Base-by-base conservation (phyloP, 768 basidiomycete genomes). In the Leccinum obscurum region DNA sequence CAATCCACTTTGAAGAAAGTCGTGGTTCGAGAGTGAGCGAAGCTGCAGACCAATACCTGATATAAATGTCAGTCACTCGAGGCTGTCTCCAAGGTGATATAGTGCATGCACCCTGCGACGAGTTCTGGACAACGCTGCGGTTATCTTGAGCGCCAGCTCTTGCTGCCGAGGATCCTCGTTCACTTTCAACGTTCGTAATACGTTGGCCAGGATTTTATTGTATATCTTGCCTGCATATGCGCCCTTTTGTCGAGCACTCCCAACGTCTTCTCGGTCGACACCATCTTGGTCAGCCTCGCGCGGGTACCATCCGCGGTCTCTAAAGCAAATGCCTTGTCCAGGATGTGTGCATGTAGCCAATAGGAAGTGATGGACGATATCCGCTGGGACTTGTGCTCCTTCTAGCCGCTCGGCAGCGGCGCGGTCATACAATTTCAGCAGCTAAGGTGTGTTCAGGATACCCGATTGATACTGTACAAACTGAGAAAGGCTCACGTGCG, bases 271-370 rank as follows among this genome's bases (percentile, higher is more conserved):
- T 26, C 74, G 77, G 10, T 78, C 73, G 4, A 63, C 55, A 0
- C 63, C 74, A 13, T 80, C 80, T 17, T 73, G 74, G 17, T 81
- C 81, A 3, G 72, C 70, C 62, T 89, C 88, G 3, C 92, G 85
- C 4, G 85, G 86, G 66, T 97, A 98, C 95, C 95, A 98, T 2
- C 95, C 95, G 7, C 84, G 81, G 67, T 95, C 93, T 55, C 78
- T 85, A 76, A 96, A 96, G 68, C 95, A 98, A 14, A 97, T 80
- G 0, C 95, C 95, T 14, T 79, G 75, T 0, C 94, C 93, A 0
- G 92, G 90, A 26, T 84, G 85, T 0, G 91, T 89, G 66, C 89
- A 91, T 32, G 93, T 85, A 2, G 88, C 89, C 30, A 95, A 82
- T 11, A 97, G 76, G 72, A 97, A 98, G 66, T 95, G 93, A 61